Conservation (phyloP, 2,329 filamentous ascomycete species). For the Colletotrichum chlorophyti region DNA sequence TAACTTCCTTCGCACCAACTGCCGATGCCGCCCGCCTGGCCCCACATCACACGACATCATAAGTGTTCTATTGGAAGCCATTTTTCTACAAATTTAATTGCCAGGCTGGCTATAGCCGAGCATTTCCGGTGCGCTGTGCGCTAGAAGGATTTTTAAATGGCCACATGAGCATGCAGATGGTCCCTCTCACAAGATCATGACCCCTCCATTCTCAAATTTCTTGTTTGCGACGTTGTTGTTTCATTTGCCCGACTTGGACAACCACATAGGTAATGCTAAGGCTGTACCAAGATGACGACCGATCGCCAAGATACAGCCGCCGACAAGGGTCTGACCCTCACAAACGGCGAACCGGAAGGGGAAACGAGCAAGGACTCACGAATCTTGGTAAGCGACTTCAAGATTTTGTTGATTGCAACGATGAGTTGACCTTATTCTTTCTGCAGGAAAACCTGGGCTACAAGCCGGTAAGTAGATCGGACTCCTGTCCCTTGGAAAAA, state of each 20-base stretch:
- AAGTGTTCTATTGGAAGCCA: not conserved
- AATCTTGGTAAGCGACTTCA: not conserved
- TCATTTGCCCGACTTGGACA: slow-evolving; percentile 6
- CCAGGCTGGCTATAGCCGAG: not conserved
- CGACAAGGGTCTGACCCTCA: not conserved
- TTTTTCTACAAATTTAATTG: too few species aligned
- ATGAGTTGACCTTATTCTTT: not conserved
- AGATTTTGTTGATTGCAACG: not conserved
- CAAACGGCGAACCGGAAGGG: not conserved
- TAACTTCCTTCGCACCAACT: not conserved
- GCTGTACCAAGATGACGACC: not conserved
- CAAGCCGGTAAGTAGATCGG: slow-evolving; percentile 10
- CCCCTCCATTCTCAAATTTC: not conserved
- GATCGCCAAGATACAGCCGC: not conserved
- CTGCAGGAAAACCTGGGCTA: slow-evolving; percentile 19
- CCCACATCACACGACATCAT: not conserved
- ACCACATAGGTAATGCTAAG: not conserved
- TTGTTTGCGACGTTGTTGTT: not conserved
- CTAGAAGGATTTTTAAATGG: not conserved
- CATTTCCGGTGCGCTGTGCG: not conserved
- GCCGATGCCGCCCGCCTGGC: not conserved
- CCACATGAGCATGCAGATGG: not conserved
- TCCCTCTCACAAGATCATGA: not conserved
- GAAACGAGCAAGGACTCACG: not conserved
- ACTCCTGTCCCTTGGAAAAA: too few species aligned